Percentiles rank a stretch among this genome's conserved stretches.
phyloP scores from a whole-genome alignment of 2,329 filamentous ascomycete genomes.

The Cytospora paraplurivora region DNA sequence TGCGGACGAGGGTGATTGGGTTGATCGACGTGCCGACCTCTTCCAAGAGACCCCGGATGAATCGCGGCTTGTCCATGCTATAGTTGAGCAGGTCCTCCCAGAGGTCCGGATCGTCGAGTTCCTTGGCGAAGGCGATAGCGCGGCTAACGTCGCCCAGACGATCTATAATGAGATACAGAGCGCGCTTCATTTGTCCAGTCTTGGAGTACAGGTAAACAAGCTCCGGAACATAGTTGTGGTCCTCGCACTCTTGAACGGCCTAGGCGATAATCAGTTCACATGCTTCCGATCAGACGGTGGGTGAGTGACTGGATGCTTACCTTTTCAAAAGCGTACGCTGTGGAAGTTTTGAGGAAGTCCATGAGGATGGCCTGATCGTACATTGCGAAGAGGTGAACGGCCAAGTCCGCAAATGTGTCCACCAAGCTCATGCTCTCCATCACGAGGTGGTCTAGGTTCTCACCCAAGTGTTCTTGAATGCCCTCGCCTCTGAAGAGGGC shows the following conservation, averaged over 20 bases:
- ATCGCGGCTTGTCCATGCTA: conserved; percentile 95
- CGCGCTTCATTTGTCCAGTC: conserved; percentile 89
- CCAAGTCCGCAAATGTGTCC: conserved; percentile 83
- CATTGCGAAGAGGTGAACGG: conserved; percentile 81
- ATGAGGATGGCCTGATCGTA: conserved; percentile 81
- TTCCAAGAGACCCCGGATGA: conserved; percentile 88
- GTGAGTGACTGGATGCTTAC: conserved; percentile 37
- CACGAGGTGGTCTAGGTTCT: conserved; percentile 58
- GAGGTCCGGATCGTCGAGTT: conserved; percentile 86
- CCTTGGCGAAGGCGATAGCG: conserved; percentile 92
- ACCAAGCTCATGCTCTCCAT: conserved; percentile 69
- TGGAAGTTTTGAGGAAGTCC: conserved; percentile 82
- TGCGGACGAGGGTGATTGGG: conserved; percentile 83
- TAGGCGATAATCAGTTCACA: conserved; percentile 35
- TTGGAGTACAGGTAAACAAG: conserved; percentile 96
- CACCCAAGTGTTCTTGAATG: conserved; percentile 55
- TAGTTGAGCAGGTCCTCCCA: conserved; percentile 96
- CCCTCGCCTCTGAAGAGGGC: conserved; percentile 80
- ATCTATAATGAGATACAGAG: conserved; percentile 90
- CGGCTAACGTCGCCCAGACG: conserved; percentile 88
- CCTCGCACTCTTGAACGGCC: conserved; percentile 78
- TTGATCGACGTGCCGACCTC: conserved; percentile 94
- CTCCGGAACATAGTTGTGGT: conserved; percentile 80
- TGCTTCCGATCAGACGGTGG: neutral
- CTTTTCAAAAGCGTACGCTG: conserved; percentile 85